These are phyloP conservation scores for Xylariaceae sp. DNA, from an alignment of 2,329 filamentous ascomycete genomes.

Conservation along the genomic window DNA sequence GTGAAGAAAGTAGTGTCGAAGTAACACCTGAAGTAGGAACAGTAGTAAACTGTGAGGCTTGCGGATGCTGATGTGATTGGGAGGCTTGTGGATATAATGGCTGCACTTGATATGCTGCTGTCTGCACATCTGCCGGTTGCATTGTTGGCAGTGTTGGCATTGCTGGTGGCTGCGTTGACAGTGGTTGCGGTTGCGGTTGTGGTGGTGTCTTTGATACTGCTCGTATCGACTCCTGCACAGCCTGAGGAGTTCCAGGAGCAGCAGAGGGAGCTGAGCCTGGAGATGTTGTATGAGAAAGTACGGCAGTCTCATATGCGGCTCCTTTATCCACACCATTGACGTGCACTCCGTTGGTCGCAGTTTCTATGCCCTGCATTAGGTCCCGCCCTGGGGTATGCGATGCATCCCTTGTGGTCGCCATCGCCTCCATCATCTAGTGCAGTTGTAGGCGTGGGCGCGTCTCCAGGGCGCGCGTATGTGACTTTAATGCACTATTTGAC, in stretches of 20 bases:
- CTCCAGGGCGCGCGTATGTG: neutral
- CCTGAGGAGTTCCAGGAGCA: conserved; percentile 1
- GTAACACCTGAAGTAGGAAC: neutral
- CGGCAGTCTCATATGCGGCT: neutral
- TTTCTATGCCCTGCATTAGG: neutral
- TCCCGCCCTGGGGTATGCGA: conserved; percentile 14
- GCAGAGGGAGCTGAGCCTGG: too few species aligned
- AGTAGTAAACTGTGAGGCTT: neutral
- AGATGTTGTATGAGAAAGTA: neutral
- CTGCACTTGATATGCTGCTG: too few species aligned
- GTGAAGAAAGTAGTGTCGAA: too few species aligned
- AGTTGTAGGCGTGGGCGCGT: neutral
- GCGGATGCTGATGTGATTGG: neutral
- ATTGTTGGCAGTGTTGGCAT: neutral
- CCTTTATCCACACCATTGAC: neutral
- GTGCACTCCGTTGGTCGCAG: neutral
- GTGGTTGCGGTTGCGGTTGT: neutral
- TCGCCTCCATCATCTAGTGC: conserved; percentile 8
- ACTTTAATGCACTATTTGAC: neutral
- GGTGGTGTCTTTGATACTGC: neutral
- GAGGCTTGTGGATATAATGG: too few species aligned
- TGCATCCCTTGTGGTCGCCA: neutral
- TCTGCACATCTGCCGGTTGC: too few species aligned
- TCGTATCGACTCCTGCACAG: neutral
- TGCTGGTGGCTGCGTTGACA: neutral